phyloP scores from a whole-genome alignment of 108 stramenopile species.

The Poteriospumella lacustris region DNA sequence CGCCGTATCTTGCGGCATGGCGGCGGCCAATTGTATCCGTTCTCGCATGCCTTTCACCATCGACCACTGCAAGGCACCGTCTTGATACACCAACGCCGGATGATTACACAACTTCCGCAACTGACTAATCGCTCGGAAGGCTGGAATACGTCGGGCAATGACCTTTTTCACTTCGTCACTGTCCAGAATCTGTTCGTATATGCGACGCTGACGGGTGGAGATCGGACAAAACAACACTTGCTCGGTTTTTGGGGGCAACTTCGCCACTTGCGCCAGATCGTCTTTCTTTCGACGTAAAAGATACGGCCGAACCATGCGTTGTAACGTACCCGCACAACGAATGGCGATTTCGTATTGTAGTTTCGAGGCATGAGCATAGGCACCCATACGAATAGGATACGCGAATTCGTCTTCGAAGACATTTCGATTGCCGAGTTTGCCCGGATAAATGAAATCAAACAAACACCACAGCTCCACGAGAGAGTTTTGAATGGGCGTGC shows the following conservation, averaged over 20 bases:
- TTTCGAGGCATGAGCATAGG: slow-evolving; percentile 81
- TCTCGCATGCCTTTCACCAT: too few relatives aligned
- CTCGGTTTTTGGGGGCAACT: slow-evolving; percentile 72
- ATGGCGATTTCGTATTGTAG: slow-evolving; percentile 81
- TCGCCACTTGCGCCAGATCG: slow-evolving; percentile 36
- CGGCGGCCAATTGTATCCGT: neutral
- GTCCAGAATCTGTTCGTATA: slow-evolving; percentile 43
- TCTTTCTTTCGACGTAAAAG: slow-evolving; percentile 70
- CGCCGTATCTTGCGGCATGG: neutral
- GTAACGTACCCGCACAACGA: slow-evolving; percentile 76
- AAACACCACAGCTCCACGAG: slow-evolving; percentile 80
- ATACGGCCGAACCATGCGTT: slow-evolving; percentile 85
- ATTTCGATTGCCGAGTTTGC: slow-evolving; percentile 83
- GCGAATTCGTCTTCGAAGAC: slow-evolving; percentile 91
- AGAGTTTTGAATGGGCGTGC: slow-evolving; percentile 90
- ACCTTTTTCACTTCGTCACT: slow-evolving; percentile 47
- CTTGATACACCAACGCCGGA: slow-evolving; percentile 49
- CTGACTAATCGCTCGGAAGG: slow-evolving; percentile 76
- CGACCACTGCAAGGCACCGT: neutral
- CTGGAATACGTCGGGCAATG: slow-evolving; percentile 55
- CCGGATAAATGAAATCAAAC: slow-evolving; percentile 71
- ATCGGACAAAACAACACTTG: slow-evolving; percentile 79
- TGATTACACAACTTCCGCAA: slow-evolving; percentile 94
- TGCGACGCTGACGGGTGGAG: slow-evolving; percentile 59
- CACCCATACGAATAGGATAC: slow-evolving; percentile 74